phyloP scores from a whole-genome alignment of 2,329 filamentous ascomycete species.

The Mycosphaerelloides madeirae region DNA sequence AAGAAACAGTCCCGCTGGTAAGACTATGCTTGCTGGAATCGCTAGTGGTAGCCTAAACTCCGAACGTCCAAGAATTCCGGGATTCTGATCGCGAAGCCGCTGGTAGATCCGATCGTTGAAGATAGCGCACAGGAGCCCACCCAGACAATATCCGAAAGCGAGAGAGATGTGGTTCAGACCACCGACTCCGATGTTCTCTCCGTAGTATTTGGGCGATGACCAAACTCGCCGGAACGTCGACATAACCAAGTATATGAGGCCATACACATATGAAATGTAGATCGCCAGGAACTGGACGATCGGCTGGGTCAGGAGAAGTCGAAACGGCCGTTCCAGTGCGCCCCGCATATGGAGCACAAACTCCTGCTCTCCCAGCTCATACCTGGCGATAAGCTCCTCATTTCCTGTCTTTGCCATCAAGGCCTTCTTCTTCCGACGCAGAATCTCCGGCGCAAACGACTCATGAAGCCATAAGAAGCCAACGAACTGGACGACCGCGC shows the following conservation, averaged over 20 bases:
- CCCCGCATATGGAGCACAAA: neutral
- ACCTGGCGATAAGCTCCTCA: conserved; percentile 31
- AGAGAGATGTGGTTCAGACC: conserved; percentile 56
- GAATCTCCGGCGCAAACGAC: too few species aligned
- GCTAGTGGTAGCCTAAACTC: neutral
- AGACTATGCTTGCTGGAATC: neutral
- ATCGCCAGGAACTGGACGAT: conserved; percentile 51
- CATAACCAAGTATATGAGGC: conserved; percentile 55
- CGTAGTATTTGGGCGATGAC: conserved; percentile 48
- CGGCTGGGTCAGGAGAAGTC: conserved; percentile 50
- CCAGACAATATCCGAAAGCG: conserved; percentile 50
- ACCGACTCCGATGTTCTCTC: conserved; percentile 50
- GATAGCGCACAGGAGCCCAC: conserved; percentile 35
- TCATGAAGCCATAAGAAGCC: conserved; percentile 38
- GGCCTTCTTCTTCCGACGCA: neutral
- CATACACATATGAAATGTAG: conserved; percentile 51
- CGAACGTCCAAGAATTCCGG: neutral
- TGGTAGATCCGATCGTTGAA: conserved; percentile 9
- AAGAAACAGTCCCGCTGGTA: neutral
- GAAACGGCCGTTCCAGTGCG: too few species aligned
- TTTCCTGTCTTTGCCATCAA: conserved; percentile 37
- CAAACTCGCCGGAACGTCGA: conserved; percentile 54
- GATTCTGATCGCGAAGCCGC: too few species aligned
- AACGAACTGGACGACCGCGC: conserved; percentile 28
- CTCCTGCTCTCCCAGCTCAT: neutral